A percentile compares a stretch with the other conserved stretches of the same genome.
phyloP scores from a whole-genome alignment of 2,329 filamentous ascomycete genomes.

The Fusarium liriodendri region DNA sequence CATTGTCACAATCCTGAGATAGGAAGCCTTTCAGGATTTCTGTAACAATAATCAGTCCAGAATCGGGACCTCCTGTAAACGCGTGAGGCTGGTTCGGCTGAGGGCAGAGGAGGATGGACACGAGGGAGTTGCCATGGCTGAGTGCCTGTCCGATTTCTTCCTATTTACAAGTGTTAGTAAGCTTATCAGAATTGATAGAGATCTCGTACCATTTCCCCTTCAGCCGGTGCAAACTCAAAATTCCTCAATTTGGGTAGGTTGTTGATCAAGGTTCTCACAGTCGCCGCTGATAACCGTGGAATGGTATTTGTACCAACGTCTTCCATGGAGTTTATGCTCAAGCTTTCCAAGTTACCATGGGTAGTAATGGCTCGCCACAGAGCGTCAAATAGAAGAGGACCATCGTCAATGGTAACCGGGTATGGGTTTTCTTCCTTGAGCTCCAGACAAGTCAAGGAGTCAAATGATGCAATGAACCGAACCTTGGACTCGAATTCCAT shows the following conservation, averaged over 20 bases:
- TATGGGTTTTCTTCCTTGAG: not conserved
- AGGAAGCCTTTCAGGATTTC: not conserved
- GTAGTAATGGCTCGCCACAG: not conserved
- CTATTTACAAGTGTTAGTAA: not conserved
- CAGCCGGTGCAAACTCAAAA: not conserved
- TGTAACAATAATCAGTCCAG: not conserved
- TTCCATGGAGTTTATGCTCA: not conserved
- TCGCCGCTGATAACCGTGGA: not conserved
- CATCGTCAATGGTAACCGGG: not conserved
- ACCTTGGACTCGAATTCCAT: not conserved
- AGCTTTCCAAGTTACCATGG: not conserved
- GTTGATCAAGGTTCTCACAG: not conserved
- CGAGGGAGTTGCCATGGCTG: conserved; percentile 5
- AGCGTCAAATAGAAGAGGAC: not conserved
- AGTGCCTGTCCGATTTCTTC: conserved; percentile 16
- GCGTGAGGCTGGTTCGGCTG: not conserved
- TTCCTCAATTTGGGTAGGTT: not conserved
- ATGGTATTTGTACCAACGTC: not conserved
- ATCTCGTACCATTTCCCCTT: conserved; percentile 13
- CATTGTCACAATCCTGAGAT: not conserved
- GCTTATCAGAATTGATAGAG: not conserved
- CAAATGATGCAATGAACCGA: not conserved
- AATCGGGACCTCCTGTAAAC: not conserved
- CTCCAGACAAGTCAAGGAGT: not conserved
- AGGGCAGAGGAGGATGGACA: conserved; percentile 5